Percentiles rank a stretch among this genome's conserved stretches.
phyloP scores from a whole-genome alignment of 169 alveolate species.

The Plasmodium cynomolgi region DNA sequence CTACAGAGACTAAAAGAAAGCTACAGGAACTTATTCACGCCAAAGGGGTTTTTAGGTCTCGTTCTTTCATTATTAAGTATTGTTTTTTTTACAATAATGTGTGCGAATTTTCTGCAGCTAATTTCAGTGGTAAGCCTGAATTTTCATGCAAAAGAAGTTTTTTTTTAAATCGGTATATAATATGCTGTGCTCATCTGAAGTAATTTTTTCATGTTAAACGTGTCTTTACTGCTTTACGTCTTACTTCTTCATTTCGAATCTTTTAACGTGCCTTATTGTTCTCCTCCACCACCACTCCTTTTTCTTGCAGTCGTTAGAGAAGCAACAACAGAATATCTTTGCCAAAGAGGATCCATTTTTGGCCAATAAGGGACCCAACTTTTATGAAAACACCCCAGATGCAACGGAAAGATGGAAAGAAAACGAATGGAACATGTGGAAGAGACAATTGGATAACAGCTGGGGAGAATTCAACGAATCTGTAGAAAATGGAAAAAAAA shows the following conservation, averaged over 20 bases:
- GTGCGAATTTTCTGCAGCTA: not conserved
- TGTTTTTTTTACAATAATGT: not conserved
- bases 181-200: not conserved
- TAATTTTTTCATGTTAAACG: not conserved
- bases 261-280: not conserved
- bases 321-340: not conserved
- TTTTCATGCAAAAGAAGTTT: not conserved
- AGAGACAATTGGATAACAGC: not conserved
- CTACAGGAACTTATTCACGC: not conserved
- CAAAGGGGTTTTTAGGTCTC: not conserved
- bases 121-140: not conserved
- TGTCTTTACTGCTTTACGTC: not conserved
- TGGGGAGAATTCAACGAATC: not conserved
- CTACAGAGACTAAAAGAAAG: not conserved
- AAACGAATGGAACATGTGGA: slow-evolving; percentile 7
- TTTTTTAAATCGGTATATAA: not conserved
- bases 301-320: not conserved
- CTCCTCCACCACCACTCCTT: not conserved
- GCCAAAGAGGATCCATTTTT: not conserved
- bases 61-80: not conserved
- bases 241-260: not conserved
- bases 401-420: slow-evolving; percentile 11
- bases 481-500: not conserved
- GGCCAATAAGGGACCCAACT: not conserved
- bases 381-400: not conserved